Conservation (phyloP, 371 early-diverging fungal species). For the Rhizopus delemar region DNA sequence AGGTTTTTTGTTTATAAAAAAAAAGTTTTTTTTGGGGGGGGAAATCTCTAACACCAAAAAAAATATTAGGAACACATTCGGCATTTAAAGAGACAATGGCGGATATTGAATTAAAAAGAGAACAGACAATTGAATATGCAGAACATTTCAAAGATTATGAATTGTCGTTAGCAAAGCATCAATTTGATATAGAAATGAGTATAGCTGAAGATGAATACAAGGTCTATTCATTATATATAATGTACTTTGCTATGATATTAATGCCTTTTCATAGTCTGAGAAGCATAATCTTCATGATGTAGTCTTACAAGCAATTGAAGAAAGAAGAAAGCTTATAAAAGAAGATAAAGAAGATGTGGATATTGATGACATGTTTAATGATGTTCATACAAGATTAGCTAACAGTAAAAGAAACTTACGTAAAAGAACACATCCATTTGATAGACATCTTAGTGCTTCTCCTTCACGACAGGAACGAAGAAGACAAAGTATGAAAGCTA, state of each 20-base stretch:
- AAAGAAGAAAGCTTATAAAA: conserved; percentile 33
- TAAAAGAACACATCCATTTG: conserved; percentile 8
- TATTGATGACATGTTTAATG: conserved; percentile 69
- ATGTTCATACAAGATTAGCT: conserved; percentile 23
- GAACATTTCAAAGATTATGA: conserved; percentile 28
- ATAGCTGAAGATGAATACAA: conserved; percentile 28
- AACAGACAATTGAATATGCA: conserved; percentile 31
- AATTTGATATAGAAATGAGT: conserved; percentile 24
- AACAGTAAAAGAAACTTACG: conserved; percentile 16
- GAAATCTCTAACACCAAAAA: conserved; percentile 1
- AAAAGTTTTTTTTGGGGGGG: not conserved
- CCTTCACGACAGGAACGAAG: conserved; percentile 27
- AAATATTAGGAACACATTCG: conserved; percentile 31
- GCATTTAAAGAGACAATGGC: conserved; percentile 27
- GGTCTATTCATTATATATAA: conserved; percentile 7
- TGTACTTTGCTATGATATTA: not conserved
- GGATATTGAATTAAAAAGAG: conserved; percentile 29
- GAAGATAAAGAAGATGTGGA: conserved; percentile 62
- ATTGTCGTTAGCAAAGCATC: conserved; percentile 19
- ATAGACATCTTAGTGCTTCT: conserved; percentile 15
- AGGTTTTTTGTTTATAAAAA: conserved; percentile 15
- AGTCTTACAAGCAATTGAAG: conserved; percentile 27
- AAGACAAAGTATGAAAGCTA: conserved; percentile 12
- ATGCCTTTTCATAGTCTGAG: conserved; percentile 17
- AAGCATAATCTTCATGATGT: conserved; percentile 24